Evolutionary conservation across 2,329 filamentous ascomycete genomes (phyloP), one percentile per base, ranked within the genome.

Genomic region (Podosphaera fusca): DNA sequence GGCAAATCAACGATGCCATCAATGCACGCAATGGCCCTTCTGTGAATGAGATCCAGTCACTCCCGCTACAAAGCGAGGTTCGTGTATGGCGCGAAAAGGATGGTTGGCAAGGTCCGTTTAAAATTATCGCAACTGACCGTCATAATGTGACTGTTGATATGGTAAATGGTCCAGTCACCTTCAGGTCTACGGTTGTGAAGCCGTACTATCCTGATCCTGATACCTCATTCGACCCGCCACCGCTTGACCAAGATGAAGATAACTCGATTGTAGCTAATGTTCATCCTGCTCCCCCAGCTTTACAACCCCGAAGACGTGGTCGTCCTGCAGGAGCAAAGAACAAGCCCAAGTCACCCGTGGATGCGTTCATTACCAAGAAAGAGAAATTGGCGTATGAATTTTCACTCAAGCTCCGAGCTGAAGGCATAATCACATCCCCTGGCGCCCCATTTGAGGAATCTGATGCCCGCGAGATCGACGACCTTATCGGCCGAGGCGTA

Each of bases 21-120:
- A 21, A 21, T 21, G 56, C 7, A 12, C 21, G 55, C 1, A 60
- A 60, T 42, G 50, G 55, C 14, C 53, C 55, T 31, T 45, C 35
- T 29, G 2, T 29, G 40, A 5, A 46, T 30, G 36, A 55, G 35
- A 55, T 29, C 29, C 35, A 14, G 38, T 10, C 38, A 55, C 10
- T 55, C 12, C 52, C 34, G 3, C 34, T 55, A 55, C 31, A 42
- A n/a, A 42, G 52, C 31, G 52, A 55, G 12, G 52, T 55, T n/a
- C 35, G 52, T 12, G 52, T 55, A 30, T 55, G 52, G 34, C 35
- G 52, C 31, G 35, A 55, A 31, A 55, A 55, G 34, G 21, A 55
- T 42, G 35, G 52, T 3, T 51, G 55, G 55, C 45, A 50, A 9
- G 55, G 33, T 4, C 33, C 46, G 10, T 52, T 30, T 34, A 40